Base-by-base conservation (phyloP, 768 basidiomycete species). In the Pisolithus tinctorius region DNA sequence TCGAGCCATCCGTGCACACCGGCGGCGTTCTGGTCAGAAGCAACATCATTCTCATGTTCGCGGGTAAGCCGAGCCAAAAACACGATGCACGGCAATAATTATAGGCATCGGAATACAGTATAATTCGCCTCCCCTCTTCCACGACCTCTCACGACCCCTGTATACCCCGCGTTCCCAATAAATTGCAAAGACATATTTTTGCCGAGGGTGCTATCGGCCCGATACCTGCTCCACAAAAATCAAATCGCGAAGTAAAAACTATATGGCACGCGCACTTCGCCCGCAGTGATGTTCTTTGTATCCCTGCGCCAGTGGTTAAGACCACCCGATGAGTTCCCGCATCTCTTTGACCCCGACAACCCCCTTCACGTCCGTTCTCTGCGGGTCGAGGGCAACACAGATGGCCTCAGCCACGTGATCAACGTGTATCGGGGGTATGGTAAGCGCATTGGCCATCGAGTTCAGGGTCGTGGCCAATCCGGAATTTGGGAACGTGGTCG, bases 361-460 rank as follows among this genome's bases (percentile, higher is more conserved):
- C 40, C 88, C 90, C 48, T 62, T 64, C 44, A 91, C 70, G 40
- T 75, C 74, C 54, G 30, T 36, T 30, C 69, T 72, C 45, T 63
- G 60, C 36, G 70, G 69, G 59, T 83, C 77, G 51, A 84, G 71
- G 34, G 79, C 77, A 17, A 83, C 74, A 53, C 86, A 82, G 6
- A 92, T 78, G 0, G 93, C 90, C 58, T 85, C 81, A 3, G 87
- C 96, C 42, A 98, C 92, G 55, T 93, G 91, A 60, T 99, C 96
- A 20, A 97, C 93, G 62, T 98, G 95, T 40, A 98, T 82, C 2
- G 96, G 94, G 29, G 88, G 91, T 49, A 86, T 84, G n/a, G 79
- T 76, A 47, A 97, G 69, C 16, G 87, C 83, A 54, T 87, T 87
- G 6, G 91, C 88, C 34, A 93, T 69, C 2, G 86, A 83, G 30